Evolutionary conservation across 441 rosid genomes (phyloP).

Genomic region (Populus hybrid): DNA sequence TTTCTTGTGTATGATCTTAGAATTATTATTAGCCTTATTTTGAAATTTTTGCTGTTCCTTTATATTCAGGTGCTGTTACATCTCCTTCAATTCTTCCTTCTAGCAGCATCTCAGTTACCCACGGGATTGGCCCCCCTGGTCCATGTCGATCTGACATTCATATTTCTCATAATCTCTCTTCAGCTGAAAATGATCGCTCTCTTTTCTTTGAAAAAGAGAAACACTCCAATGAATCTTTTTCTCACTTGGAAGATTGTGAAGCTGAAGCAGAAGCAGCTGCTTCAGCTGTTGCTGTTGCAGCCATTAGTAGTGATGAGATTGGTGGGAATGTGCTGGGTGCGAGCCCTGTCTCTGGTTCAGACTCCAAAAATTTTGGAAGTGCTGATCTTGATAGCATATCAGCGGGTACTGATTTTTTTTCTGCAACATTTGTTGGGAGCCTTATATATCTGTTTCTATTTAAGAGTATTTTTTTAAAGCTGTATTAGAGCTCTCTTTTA

Average conservation of each 20-base stretch:
- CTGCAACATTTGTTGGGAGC: not conserved
- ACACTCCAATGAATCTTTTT: constrained; percentile 47
- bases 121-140: constrained; percentile 62
- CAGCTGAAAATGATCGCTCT: constrained; percentile 49
- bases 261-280: constrained; percentile 97
- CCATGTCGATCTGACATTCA: constrained; percentile 46
- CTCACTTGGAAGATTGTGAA: constrained; percentile 67
- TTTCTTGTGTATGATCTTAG: constrained; percentile 1
- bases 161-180: constrained; percentile 39
- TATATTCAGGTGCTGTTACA: constrained; percentile 81
- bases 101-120: constrained; percentile 47
- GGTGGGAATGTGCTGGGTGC: constrained; percentile 48
- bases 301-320: constrained; percentile 80
- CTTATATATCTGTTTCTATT: not conserved
- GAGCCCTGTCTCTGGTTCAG: constrained; percentile 46
- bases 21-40: constrained; percentile 1
- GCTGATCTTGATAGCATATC: constrained; percentile 44
- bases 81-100: constrained; percentile 73
- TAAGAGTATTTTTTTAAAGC: not conserved
- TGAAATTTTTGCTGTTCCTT: constrained; percentile 14
- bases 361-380: constrained; percentile 55
- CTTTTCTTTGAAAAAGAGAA: constrained; percentile 76
- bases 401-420: constrained; percentile 27
- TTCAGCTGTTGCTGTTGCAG: constrained; percentile 91
- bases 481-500: not conserved